Evolutionary conservation across 805 yeast species (phyloP), one percentile per base, ranked within the genome.

Genomic region (Starmerella lactis-condensi): DNA sequence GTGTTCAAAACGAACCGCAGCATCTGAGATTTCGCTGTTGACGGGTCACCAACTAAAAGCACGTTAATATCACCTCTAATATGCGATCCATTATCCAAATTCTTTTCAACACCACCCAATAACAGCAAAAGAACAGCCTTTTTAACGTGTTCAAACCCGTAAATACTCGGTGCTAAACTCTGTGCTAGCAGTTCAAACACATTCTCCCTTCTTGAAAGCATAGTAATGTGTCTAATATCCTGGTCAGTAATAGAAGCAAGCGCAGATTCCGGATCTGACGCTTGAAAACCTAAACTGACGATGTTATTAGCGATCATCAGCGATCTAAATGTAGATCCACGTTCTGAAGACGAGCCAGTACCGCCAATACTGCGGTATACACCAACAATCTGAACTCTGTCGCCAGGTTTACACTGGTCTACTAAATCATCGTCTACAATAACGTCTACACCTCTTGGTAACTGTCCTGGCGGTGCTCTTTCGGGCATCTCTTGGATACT

Each of bases 401-500:
- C 98, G 46, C 98, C 98, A 0, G 98, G 96, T 52, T 89, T 89
- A 28, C 78, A 75, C 34, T 57, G 60, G 51, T 89, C 98, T 2
- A 89, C 96, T 40, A 89, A 62, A 51, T 89, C 98, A 47, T 83
- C 95, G 52, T 85, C 94, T 46, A 89, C 58, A n/a, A 85, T 69
- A 16, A 85, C 75, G 48, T 89, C 98, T 22, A 89, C 66, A 2
- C 93, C 73, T 46, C 96, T 65, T 22, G 98, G 98, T 40, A 89
- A 62, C 57, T 85, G 96, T 34, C 98, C 98, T 1, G 96, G 92
- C 11, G 96, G 98, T 1, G 96, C 94, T 40, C 74, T 64, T 57
- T 89, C 96, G 1, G 98, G 96, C 79, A 89, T 78, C 58, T 89
- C 98, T 54, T 89, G 98, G 22, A 89, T 75, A 0, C 94, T 69